Conservation (phyloP, 164 flowering plant species). For the Kingdonia uniflora region DNA sequence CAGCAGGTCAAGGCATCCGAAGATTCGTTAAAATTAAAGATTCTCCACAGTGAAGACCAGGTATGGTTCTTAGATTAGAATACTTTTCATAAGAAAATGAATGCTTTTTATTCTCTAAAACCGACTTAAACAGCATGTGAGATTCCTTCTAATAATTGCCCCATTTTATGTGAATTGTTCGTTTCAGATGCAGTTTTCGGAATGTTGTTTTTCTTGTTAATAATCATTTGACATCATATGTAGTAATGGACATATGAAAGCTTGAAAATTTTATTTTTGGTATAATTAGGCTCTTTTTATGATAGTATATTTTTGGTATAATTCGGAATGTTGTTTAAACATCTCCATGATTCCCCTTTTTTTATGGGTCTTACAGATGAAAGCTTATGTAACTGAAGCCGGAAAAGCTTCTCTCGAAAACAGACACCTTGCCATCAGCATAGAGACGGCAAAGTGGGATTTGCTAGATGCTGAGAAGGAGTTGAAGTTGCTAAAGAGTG, state of each 20-base stretch:
- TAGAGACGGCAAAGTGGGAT: slow-evolving; percentile 72
- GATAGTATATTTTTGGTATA: too few relatives aligned
- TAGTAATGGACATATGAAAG: too few relatives aligned
- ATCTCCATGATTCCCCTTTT: neutral
- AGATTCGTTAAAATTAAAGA: slow-evolving; percentile 46
- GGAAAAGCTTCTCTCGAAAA: slow-evolving; percentile 48
- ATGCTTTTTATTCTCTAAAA: too few relatives aligned
- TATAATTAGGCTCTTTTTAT: too few relatives aligned
- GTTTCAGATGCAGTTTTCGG: too few relatives aligned
- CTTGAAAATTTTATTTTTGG: too few relatives aligned
- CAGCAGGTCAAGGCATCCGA: slow-evolving; percentile 52
- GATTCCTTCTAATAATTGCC: too few relatives aligned
- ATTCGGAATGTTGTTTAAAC: neutral
- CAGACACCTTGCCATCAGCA: slow-evolving; percentile 41
- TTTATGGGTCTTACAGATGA: slow-evolving; percentile 49
- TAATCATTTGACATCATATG: too few relatives aligned
- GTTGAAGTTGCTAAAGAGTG: slow-evolving; percentile 73
- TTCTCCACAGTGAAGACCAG: slow-evolving; percentile 66
- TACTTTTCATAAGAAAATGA: too few relatives aligned
- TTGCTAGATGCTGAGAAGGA: slow-evolving; percentile 87
- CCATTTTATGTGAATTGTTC: too few relatives aligned
- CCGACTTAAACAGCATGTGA: too few relatives aligned
- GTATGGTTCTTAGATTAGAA: slow-evolving; percentile 21
- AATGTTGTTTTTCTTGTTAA: too few relatives aligned
- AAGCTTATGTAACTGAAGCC: slow-evolving; percentile 40